These are phyloP conservation scores for Metschnikowia colocasiae DNA, from an alignment of 805 yeast genomes.

Conservation along the genomic window DNA sequence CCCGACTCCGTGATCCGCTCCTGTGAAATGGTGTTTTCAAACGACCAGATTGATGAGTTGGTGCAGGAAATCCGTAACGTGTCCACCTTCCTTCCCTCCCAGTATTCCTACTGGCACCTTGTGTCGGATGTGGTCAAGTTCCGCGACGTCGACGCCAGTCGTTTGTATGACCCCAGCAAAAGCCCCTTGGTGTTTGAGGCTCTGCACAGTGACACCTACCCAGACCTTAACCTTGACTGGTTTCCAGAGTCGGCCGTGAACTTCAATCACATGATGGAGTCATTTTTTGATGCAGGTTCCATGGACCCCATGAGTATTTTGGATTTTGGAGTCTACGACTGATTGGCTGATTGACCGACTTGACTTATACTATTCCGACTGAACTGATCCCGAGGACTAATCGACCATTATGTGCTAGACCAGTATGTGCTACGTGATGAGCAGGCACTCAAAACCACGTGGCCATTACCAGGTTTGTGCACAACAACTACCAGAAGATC, in stretches of 20 bases:
- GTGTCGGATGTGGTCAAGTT: constrained; percentile 12
- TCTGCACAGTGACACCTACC: neutral
- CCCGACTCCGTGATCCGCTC: neutral
- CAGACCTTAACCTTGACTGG: neutral
- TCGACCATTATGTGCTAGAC: too few relatives aligned
- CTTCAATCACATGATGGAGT: constrained; percentile 11
- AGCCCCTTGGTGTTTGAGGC: constrained; percentile 8
- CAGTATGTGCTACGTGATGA: too few relatives aligned
- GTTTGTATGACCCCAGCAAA: constrained; percentile 10
- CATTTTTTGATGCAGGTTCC: constrained; percentile 8
- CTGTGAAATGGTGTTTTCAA: neutral
- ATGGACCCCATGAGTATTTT: neutral
- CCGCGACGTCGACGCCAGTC: constrained; percentile 1
- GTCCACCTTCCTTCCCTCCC: neutral
- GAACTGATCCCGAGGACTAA: too few relatives aligned
- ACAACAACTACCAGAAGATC: too few relatives aligned
- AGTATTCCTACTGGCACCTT: constrained; percentile 5
- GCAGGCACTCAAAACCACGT: too few relatives aligned
- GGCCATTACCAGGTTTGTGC: too few relatives aligned
- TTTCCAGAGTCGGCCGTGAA: constrained; percentile 8
- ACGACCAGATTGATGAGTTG: neutral
- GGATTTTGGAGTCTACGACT: neutral
- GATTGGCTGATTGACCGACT: too few relatives aligned
- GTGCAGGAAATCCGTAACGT: neutral
- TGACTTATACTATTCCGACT: too few relatives aligned